A percentile compares a stretch with the other conserved stretches of the same genome.
Conservation (phyloP, 2,329 filamentous ascomycete genomes). For the Mariannaea sp. region DNA sequence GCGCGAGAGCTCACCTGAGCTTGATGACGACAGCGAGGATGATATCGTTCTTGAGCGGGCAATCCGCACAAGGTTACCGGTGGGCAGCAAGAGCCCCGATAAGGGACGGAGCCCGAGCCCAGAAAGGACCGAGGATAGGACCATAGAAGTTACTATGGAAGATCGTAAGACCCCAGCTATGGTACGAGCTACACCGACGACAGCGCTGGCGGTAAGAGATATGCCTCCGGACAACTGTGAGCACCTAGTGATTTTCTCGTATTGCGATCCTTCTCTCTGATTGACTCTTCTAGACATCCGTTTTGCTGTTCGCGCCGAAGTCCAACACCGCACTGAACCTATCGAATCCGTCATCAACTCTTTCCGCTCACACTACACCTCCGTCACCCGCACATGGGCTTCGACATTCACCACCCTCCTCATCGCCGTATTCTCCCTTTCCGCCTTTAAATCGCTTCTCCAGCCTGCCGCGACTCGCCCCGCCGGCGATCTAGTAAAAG, state of each 20-base stretch:
- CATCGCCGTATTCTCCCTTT: conserved; percentile 66
- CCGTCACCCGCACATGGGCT: conserved; percentile 70
- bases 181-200: conserved; percentile 1
- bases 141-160: conserved; percentile 43
- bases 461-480: conserved; percentile 62
- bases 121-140: conserved; percentile 48
- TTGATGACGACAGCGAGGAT: conserved; percentile 40
- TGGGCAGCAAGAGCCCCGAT: conserved; percentile 60
- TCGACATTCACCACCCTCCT: conserved; percentile 68
- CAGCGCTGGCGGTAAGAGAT: conserved; percentile 30
- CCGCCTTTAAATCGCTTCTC: conserved; percentile 68
- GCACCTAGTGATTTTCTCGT: conserved; percentile 28
- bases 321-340: conserved; percentile 83
- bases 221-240: conserved; percentile 56
- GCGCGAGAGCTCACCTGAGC: conserved; percentile 33
- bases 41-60: conserved; percentile 56
- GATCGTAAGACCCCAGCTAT: conserved; percentile 33
- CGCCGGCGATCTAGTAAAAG: conserved; percentile 77
- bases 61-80: conserved; percentile 59
- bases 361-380: conserved; percentile 62
- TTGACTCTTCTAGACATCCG: conserved; percentile 69
- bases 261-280: not conserved
- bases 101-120: conserved; percentile 55
- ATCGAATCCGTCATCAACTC: conserved; percentile 75
- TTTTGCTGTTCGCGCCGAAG: conserved; percentile 84